Conservation (phyloP, 2,329 filamentous ascomycete species). For the Huntiella moniliformis region DNA sequence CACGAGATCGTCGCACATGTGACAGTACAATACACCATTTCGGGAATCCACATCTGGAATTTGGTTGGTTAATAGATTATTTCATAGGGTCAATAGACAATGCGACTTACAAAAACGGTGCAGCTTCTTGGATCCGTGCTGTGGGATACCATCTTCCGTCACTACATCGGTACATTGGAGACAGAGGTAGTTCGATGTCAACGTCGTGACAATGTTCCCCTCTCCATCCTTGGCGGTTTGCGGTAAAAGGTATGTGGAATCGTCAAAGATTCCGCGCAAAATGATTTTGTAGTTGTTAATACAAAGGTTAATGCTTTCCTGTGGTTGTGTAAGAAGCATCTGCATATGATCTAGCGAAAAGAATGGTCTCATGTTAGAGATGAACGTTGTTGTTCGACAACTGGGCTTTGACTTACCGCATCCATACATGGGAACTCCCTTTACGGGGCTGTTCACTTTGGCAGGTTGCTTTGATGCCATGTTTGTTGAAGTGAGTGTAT, state of each 20-base stretch:
- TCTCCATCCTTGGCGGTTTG: conserved; percentile 45
- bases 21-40: conserved; percentile 57
- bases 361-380: conserved; percentile 13
- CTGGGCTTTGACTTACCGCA: conserved; percentile 33
- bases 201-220: conserved; percentile 36
- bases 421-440: conserved; percentile 42
- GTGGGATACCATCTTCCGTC: conserved; percentile 42
- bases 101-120: conserved; percentile 51
- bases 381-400: neutral
- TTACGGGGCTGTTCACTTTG: conserved; percentile 34
- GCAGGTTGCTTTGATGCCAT: conserved; percentile 3
- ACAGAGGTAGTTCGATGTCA: conserved; percentile 53
- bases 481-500: too few relatives aligned
- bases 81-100: neutral
- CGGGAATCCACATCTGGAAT: conserved; percentile 55
- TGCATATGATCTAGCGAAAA: conserved; percentile 47
- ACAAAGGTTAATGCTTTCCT: conserved; percentile 47
- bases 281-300: conserved; percentile 55
- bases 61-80: conserved; percentile 15
- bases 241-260: conserved; percentile 36
- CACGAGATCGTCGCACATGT: conserved; percentile 65
- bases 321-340: conserved; percentile 40
- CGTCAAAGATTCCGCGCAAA: conserved; percentile 51
- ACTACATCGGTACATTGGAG: conserved; percentile 55
- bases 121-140: conserved; percentile 48